Evolutionary conservation across 164 flowering plant genomes (phyloP).

Genomic region (Chimonanthus salicifolius): DNA sequence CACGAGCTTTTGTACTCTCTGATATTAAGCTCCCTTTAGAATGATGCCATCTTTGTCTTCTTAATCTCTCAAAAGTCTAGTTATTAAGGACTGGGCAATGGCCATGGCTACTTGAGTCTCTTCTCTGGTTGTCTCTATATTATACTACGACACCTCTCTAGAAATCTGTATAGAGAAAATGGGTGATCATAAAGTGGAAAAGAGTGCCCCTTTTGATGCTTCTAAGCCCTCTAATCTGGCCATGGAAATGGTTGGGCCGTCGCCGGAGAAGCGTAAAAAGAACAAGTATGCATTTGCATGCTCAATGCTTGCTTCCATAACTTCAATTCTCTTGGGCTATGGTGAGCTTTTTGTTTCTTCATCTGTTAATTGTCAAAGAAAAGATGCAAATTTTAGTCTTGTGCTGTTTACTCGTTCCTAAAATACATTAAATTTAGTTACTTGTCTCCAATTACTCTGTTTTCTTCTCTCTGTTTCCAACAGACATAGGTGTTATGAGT

Average conservation of each 20-base stretch:
- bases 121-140: too few species aligned
- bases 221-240: not conserved
- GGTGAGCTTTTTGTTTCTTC: conserved; percentile 13
- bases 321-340: conserved; percentile 30
- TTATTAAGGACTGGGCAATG: not conserved
- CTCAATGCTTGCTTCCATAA: conserved; percentile 27
- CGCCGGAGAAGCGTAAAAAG: conserved; percentile 9
- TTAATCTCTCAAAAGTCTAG: not conserved
- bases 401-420: not conserved
- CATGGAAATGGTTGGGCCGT: not conserved
- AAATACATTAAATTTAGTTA: not conserved
- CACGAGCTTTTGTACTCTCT: too few species aligned
- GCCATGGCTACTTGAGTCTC: too few species aligned
- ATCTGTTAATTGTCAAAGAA: not conserved
- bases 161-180: not conserved
- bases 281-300: conserved; percentile 18
- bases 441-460: not conserved
- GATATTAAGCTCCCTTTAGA: not conserved
- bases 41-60: not conserved
- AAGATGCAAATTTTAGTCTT: not conserved
- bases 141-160: too few species aligned
- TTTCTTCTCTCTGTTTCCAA: not conserved
- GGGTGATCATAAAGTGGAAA: not conserved
- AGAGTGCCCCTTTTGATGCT: not conserved
- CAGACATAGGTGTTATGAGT: conserved; percentile 23